Evolutionary conservation across 345 rosid species (phyloP).

Genomic region (Pistacia integerrima): DNA sequence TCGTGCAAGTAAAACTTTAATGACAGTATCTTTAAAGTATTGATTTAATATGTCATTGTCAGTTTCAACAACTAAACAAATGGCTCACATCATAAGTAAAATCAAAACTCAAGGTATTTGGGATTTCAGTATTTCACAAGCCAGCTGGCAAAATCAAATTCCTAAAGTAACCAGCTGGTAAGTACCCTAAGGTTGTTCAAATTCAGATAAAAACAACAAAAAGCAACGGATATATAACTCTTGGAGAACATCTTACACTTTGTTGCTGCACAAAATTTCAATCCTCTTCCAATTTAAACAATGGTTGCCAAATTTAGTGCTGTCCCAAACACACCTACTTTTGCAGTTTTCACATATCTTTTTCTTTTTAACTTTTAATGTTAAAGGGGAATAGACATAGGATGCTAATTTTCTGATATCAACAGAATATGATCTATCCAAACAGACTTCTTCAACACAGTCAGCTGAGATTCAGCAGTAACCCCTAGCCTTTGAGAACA

Average conservation of each 20-base stretch:
- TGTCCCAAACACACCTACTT: neutral
- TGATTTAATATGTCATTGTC: neutral
- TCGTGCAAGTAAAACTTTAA: neutral
- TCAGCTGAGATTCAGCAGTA: neutral
- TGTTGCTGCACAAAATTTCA: constrained; percentile 2
- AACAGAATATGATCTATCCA: neutral
- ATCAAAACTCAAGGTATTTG: neutral
- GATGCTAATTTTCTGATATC: neutral
- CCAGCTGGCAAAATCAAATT: constrained; percentile 1
- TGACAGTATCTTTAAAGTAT: no score
- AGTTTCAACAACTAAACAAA: neutral
- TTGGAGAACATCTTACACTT: neutral
- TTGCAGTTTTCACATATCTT: neutral
- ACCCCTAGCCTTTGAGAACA: neutral
- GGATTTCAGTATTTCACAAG: neutral
- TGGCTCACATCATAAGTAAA: neutral
- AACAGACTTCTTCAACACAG: neutral
- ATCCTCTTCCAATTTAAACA: neutral
- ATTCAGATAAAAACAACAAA: neutral
- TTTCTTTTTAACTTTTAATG: no score
- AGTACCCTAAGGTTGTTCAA: neutral
- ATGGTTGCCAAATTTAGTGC: neutral
- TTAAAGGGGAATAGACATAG: no score
- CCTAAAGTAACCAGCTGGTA: neutral
- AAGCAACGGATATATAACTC: neutral